A percentile compares a stretch with the other conserved stretches of the same genome.
Conservation (phyloP, 2,329 filamentous ascomycete species). For the Penicillium sp. region DNA sequence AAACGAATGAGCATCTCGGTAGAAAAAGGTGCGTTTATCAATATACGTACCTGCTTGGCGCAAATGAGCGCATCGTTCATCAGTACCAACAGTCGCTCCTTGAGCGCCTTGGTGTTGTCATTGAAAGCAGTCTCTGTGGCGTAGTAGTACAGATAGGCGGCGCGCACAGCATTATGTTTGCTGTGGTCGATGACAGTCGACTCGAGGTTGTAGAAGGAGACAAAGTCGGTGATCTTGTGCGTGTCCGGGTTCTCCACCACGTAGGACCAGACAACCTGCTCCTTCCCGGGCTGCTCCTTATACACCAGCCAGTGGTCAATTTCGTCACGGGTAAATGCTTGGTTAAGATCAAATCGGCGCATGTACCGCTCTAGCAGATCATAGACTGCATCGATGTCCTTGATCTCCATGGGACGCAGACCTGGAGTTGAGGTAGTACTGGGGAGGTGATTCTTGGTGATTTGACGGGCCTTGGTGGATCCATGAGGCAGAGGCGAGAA, state of each 20-base stretch:
- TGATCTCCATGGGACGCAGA: slow-evolving; percentile 70
- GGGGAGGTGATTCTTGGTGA: slow-evolving; percentile 79
- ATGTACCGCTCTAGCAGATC: slow-evolving; percentile 72
- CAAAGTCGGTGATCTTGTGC: slow-evolving; percentile 87
- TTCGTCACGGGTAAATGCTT: slow-evolving; percentile 73
- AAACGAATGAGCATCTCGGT: not conserved
- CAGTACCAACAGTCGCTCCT: slow-evolving; percentile 71
- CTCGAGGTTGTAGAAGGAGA: slow-evolving; percentile 93
- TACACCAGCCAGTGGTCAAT: slow-evolving; percentile 82
- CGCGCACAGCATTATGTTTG: slow-evolving; percentile 72
- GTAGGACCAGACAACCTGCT: slow-evolving; percentile 89
- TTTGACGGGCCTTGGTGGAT: slow-evolving; percentile 79
- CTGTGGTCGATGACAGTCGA: slow-evolving; percentile 81
- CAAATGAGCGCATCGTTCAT: slow-evolving; percentile 81
- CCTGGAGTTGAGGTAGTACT: slow-evolving; percentile 66
- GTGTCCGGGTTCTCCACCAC: slow-evolving; percentile 70
- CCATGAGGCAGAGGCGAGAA: slow-evolving; percentile 82
- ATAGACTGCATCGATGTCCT: slow-evolving; percentile 71
- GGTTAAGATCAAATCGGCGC: slow-evolving; percentile 73
- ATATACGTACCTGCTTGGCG: slow-evolving; percentile 65
- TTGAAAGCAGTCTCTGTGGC: slow-evolving; percentile 72
- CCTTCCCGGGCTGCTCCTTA: slow-evolving; percentile 56
- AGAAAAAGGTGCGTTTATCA: no score
- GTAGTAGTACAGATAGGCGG: slow-evolving; percentile 97
- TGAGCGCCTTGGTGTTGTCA: slow-evolving; percentile 54